These are phyloP conservation scores for Chytriomyces sp. DNA, from an alignment of 192 early-diverging fungal species.

Conservation along the genomic window DNA sequence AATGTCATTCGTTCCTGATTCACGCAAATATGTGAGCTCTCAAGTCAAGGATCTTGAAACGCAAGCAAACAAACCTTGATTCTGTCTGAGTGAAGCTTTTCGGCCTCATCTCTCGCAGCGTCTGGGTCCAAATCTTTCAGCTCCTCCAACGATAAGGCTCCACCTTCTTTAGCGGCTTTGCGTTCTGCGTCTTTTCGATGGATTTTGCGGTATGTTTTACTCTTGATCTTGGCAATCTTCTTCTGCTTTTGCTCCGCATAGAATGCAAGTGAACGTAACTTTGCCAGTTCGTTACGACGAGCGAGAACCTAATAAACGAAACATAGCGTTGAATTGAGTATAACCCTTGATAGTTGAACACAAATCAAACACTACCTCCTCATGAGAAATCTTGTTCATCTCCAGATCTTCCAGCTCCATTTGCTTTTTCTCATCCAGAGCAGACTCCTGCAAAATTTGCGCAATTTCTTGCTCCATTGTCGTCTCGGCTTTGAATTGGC, in stretches of 20 bases:
- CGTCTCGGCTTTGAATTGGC: conserved; percentile 67
- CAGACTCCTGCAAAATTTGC: conserved; percentile 68
- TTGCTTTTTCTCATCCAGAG: conserved; percentile 79
- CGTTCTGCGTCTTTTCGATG: conserved; percentile 78
- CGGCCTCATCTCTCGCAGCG: conserved; percentile 64
- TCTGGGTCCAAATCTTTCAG: conserved; percentile 68
- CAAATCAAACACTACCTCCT: conserved; percentile 66
- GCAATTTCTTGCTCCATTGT: conserved; percentile 82
- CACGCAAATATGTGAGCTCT: background rate
- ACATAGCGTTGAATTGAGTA: conserved; percentile 17
- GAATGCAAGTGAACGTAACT: conserved; percentile 94
- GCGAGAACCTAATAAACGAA: conserved; percentile 41
- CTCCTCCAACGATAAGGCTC: conserved; percentile 50
- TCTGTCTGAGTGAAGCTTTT: conserved; percentile 76
- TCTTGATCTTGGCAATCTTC: conserved; percentile 95
- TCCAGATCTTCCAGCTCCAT: conserved; percentile 85
- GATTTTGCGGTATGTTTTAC: conserved; percentile 91
- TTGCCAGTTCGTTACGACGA: conserved; percentile 77
- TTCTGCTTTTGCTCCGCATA: conserved; percentile 90
- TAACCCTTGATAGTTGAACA: background rate
- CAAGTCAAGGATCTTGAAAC: background rate
- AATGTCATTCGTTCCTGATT: conserved; percentile 87
- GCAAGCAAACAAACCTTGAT: conserved; percentile 54
- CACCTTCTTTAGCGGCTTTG: conserved; percentile 43
- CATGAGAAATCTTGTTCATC: conserved; percentile 78